Evolutionary conservation across 2,329 filamentous ascomycete genomes (phyloP), one percentile per base, ranked within the genome.

Genomic region (Fusarium equiseti): DNA sequence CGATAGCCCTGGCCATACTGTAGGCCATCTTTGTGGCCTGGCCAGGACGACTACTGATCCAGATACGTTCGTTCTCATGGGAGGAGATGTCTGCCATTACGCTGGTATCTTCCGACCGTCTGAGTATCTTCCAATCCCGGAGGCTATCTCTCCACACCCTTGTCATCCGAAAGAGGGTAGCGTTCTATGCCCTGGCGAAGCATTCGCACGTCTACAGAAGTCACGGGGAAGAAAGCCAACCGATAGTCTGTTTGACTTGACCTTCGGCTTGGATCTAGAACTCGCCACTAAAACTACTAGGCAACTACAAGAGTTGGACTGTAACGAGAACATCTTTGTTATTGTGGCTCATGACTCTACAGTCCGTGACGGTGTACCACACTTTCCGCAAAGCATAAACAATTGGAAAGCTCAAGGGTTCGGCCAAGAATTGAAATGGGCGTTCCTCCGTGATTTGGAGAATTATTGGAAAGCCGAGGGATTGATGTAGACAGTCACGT

Each of bases 31-130:
- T 0, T 82, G 78, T 46, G 83, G 76, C 3, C 68, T 85, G 6
- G 83, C 81, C 3, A 73, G 83, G 11, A 81, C 80, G 0, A 81
- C 78, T 0, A 54, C 57, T 0, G 54, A 59, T 24, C 73, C 79
- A 0, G 73, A 77, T 29, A 81, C 81, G 0, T 84, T 83, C 58
- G 62, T 84, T 8, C 76, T 84, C 12, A 74, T 84, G 59, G 82
- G 82, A 0, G 83, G 78, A 5, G 83, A 85, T 61, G 69, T 79
- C 20, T 83, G 79, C 18, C 83, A 85, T 67, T 80, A 80, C 45
- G 76, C 76, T 4, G 81, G 81, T 22, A 74, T 77, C 32, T 73
- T 83, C 13, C 73, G 82, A 2, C 82, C 82, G 0, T 80, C 79
- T 0, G 49, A 66, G 42, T 76, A 78, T 59, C 59, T 79, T 0